These are phyloP conservation scores for Linum tenue DNA, from an alignment of 345 rosid genomes.

Conservation along the genomic window DNA sequence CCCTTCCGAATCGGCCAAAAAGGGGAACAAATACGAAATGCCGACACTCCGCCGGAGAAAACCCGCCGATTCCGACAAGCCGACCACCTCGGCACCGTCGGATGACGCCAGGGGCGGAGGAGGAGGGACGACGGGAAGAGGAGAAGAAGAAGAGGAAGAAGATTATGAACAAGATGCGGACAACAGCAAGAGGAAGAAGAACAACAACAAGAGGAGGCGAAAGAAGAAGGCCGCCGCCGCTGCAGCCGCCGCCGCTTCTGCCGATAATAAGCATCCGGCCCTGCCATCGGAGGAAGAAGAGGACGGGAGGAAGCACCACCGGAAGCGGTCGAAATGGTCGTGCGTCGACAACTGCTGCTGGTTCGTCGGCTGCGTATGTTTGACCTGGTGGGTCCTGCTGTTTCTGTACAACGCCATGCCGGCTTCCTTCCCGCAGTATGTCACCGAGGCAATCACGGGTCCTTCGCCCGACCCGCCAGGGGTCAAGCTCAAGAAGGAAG, in stretches of 20 bases:
- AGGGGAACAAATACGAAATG: background rate
- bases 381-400: slow-evolving; percentile 52
- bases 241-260: slow-evolving; percentile 1
- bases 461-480: slow-evolving; percentile 62
- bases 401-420: slow-evolving; percentile 55
- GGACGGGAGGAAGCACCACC: slow-evolving; percentile 5
- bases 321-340: slow-evolving; percentile 23
- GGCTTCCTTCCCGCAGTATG: slow-evolving; percentile 57
- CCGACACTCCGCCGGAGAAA: background rate
- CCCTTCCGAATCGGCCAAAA: too few relatives aligned
- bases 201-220: slow-evolving; percentile 18
- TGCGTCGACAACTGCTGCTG: slow-evolving; percentile 60
- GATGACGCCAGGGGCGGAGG: slow-evolving; percentile 4
- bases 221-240: slow-evolving; percentile 18
- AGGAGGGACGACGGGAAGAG: background rate
- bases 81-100: background rate
- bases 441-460: slow-evolving; percentile 59
- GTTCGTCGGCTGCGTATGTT: slow-evolving; percentile 50
- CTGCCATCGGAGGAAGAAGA: slow-evolving; percentile 5
- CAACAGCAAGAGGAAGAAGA: background rate
- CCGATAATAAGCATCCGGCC: slow-evolving; percentile 11
- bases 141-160: background rate
- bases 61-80: background rate
- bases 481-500: slow-evolving; percentile 51
- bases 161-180: too few relatives aligned